Conservation (phyloP, 352 stramenopile species). For the Globisporangium carolinianum region DNA sequence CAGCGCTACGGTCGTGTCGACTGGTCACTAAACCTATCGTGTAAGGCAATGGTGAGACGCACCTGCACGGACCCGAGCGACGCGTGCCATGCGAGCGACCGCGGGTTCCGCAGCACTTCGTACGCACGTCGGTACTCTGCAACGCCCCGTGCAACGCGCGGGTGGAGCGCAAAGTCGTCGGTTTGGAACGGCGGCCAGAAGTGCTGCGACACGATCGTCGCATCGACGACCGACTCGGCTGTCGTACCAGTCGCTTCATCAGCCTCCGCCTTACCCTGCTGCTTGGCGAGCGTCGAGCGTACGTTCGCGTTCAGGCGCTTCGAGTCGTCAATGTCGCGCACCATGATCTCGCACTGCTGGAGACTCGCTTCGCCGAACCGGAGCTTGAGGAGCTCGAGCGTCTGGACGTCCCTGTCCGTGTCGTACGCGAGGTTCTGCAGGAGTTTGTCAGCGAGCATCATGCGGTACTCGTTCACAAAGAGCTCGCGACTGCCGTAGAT, state of each 20-base stretch:
- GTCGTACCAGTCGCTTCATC: not conserved
- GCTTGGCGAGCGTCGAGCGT: slow-evolving; percentile 30
- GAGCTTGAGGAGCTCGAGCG: slow-evolving; percentile 95
- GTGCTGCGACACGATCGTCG: slow-evolving; percentile 94
- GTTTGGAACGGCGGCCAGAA: slow-evolving; percentile 96
- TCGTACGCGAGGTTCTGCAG: slow-evolving; percentile 92
- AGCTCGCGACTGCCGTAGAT: slow-evolving; percentile 98
- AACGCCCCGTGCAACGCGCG: slow-evolving; percentile 66
- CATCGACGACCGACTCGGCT: slow-evolving; percentile 50
- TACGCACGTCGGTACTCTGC: slow-evolving; percentile 90
- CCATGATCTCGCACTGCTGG: slow-evolving; percentile 97
- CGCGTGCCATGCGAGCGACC: slow-evolving; percentile 90
- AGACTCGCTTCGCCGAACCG: slow-evolving; percentile 93
- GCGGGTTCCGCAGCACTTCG: slow-evolving; percentile 91
- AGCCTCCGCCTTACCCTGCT: not conserved
- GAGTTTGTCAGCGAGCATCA: slow-evolving; percentile 97
- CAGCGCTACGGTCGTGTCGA: not conserved
- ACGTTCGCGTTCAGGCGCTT: slow-evolving; percentile 92
- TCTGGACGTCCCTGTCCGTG: slow-evolving; percentile 92
- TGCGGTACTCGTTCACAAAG: slow-evolving; percentile 98
- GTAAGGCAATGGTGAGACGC: too few species aligned
- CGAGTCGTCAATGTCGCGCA: slow-evolving; percentile 96
- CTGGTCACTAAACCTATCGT: too few species aligned
- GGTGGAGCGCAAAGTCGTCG: slow-evolving; percentile 89
- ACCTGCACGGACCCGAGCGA: slow-evolving; percentile 91